A percentile compares a stretch with the other conserved stretches of the same genome.
phyloP scores from a whole-genome alignment of 2,329 filamentous ascomycete species.

The Diaporthe amygdali region DNA sequence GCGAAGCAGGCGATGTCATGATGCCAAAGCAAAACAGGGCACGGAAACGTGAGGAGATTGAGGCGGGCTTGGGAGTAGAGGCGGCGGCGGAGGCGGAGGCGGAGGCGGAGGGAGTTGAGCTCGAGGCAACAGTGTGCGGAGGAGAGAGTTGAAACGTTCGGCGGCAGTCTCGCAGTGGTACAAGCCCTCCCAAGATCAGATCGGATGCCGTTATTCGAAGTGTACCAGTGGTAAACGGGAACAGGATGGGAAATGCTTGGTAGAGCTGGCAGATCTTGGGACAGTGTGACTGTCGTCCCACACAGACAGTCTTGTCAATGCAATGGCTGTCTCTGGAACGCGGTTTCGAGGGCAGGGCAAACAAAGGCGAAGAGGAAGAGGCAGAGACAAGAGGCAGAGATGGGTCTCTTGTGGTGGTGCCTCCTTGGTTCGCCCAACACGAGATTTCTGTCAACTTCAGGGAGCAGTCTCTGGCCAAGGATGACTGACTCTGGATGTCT shows the following conservation, averaged over 20 bases:
- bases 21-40: constrained; percentile 22
- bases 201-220: background rate
- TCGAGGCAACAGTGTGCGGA: background rate
- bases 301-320: constrained; percentile 15
- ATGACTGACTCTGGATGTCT: background rate
- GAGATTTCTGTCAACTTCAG: background rate
- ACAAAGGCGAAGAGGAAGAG: background rate
- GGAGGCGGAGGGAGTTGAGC: background rate
- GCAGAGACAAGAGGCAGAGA: background rate
- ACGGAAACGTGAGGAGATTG: background rate
- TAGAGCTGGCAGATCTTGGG: constrained; percentile 19
- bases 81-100: background rate
- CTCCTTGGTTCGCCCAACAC: background rate
- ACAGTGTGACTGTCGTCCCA: constrained; percentile 14
- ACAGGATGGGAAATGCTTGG: background rate
- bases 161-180: constrained; percentile 13
- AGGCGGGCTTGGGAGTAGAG: background rate
- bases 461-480: background rate
- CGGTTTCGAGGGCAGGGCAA: background rate
- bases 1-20: constrained; percentile 20
- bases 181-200: background rate
- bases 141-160: constrained; percentile 6
- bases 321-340: background rate
- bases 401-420: background rate
- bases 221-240: background rate